Base-by-base conservation (phyloP, 1,284 basidiomycete genomes). In the Psilocybe mexicana region DNA sequence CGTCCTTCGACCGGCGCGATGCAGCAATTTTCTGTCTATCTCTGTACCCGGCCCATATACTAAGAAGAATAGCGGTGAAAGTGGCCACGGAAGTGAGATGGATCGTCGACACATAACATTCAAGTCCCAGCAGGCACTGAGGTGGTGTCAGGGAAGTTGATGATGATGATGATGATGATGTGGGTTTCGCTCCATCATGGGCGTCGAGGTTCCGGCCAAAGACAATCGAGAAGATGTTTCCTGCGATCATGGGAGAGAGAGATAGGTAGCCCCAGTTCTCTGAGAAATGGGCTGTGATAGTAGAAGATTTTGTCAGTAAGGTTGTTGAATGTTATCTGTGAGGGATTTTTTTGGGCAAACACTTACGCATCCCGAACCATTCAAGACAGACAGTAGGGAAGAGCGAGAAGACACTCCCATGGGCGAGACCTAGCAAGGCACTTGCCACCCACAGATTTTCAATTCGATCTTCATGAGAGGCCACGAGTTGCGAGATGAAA, bases 181-280 rank as follows among this genome's bases (percentile, higher is more conserved):
- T 25, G 26, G 40, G 50, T 7, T 47, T 52, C 36, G 60, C 42
- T 8, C 65, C 57, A 54, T 81, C 82, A 66, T 94, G 89, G 3
- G 85, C 79, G 64, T 95, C 93, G 43, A 93, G 79, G 61, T 92
- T 88, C 43, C 76, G 76, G 0, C 94, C 94, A 67, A 96, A 96
- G 43, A 90, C 76, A 42, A 96, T 67, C 43, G 93, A 94, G 73
- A 95, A 93, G 1, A 93, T 52, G 74, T 96, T 96, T 0, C 91
- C 91, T 6, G 90, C 91, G 2, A 94, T 50, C 57, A 94, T 81
- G 1, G 94, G 93, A 0, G 89, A 83, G 18, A 94, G 73, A 6
- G 84, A 85, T 28, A 90, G 79, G 68, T 84, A 91, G 14, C 94
- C 94, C 87, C 87, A 95, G 71, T 96, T 96, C 74, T 94, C 88